Evolutionary conservation across 257 asterid genomes (phyloP), one percentile per base, ranked within the genome.

Genomic region (Verbascum thapsus): DNA sequence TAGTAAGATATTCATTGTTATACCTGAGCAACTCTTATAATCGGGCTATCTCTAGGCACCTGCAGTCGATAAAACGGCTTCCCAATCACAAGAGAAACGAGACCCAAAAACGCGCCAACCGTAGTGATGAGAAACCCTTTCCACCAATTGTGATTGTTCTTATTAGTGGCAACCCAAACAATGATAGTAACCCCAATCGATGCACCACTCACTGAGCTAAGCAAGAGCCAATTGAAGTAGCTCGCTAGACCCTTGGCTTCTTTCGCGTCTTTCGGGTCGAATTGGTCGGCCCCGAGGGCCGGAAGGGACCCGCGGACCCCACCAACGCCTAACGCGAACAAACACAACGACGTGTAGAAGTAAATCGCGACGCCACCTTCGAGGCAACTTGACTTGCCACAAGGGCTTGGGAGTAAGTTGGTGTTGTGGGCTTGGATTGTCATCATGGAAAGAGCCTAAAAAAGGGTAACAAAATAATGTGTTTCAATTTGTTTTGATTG

Each of bases 251-350:
- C 79, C 52, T 80, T 84, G 20, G 81, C 86, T 54, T 78, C 84
- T 66, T 82, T 72, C 0, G 94, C 87, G 61, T 86, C 82, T 42
- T 78, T 84, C 4, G 68, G 71, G 19, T 82, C 77, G 32, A 84
- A 88, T 13, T 88, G 94, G 56, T 88, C 96, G 0, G 94, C 96
- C 10, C 96, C 96, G 0, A 88, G 75, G 1, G 96, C 76, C 0
- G 96, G 90, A n/a, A 88, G 79, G 38, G 88, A 76, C 5, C 90
- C 90, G 53, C 81, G 61, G 0, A 75, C 68, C 15, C 85, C 95
- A 4, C 95, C 95, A 1, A 74, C 53, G 0, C 96, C 96, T 8
- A 86, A 43, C 16, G 94, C 96, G 13, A 84, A 34, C 19, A 85
- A 58, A 16, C 74, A 79, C 37, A 88, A 72, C 15, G 90, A 70